Percentiles rank a stretch among this genome's conserved stretches.
Evolutionary conservation across 768 basidiomycete genomes (phyloP).

Genomic region (Amanita rubescens): DNA sequence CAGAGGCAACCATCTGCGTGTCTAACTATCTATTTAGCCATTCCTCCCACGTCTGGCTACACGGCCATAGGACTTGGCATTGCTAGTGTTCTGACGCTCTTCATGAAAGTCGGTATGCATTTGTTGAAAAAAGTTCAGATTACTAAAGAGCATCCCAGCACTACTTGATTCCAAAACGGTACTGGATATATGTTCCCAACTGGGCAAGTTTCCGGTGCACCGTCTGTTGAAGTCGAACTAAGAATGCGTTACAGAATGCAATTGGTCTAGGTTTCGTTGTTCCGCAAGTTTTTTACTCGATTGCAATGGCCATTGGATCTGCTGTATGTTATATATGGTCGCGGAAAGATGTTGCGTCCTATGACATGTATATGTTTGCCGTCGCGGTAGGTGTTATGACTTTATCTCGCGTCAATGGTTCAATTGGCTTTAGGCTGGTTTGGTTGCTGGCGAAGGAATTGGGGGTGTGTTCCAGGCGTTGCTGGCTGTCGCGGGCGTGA

Average conservation of each 20-base stretch:
- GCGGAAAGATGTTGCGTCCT: conserved; percentile 32
- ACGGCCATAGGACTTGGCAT: conserved; percentile 49
- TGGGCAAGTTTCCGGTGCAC: conserved; percentile 23
- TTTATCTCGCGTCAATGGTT: background rate
- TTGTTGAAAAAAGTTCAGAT: background rate
- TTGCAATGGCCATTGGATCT: conserved; percentile 47
- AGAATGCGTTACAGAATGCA: conserved; percentile 32
- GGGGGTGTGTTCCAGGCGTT: conserved; percentile 54
- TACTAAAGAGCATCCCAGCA: background rate
- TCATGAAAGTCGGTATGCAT: conserved; percentile 28
- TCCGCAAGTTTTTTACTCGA: conserved; percentile 40
- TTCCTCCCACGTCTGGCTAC: conserved; percentile 49
- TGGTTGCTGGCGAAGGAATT: conserved; percentile 53
- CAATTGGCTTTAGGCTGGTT: conserved; percentile 27
- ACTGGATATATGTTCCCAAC: conserved; percentile 44
- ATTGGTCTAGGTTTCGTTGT: conserved; percentile 48
- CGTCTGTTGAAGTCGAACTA: background rate
- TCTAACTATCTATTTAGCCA: conserved; percentile 22
- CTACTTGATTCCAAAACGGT: conserved; percentile 37
- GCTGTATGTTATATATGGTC: conserved; percentile 42
- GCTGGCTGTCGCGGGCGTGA: conserved; percentile 44
- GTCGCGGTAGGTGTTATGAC: conserved; percentile 29
- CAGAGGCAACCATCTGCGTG: background rate
- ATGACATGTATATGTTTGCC: conserved; percentile 55
- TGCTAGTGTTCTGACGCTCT: conserved; percentile 33